These are phyloP conservation scores for Myriangium duriaei DNA, from an alignment of 2,329 filamentous ascomycete genomes.

Conservation along the genomic window DNA sequence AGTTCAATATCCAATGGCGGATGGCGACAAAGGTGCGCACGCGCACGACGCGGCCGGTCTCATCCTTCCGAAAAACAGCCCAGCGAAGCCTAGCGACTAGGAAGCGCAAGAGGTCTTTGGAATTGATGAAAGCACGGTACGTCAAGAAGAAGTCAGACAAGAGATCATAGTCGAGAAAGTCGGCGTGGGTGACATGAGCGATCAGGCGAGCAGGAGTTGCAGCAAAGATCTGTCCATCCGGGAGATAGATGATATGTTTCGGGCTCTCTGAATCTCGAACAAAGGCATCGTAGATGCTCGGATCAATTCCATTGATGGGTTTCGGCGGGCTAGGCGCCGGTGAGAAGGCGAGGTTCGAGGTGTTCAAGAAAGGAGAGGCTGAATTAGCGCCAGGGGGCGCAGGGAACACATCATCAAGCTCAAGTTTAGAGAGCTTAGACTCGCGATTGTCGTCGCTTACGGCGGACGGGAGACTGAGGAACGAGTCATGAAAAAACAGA, in stretches of 20 bases:
- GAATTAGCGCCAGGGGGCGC: conserved; percentile 22
- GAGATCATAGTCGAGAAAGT: conserved; percentile 90
- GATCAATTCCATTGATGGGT: conserved; percentile 22
- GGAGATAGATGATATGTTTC: conserved; percentile 69
- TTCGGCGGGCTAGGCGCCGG: conserved; percentile 10
- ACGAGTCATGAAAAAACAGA: conserved; percentile 67
- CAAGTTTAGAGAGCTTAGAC: conserved; percentile 41
- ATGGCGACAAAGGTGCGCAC: conserved; percentile 92
- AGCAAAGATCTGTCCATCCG: conserved; percentile 63
- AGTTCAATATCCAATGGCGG: conserved; percentile 95
- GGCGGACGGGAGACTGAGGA: conserved; percentile 54
- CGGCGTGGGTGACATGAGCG: conserved; percentile 90
- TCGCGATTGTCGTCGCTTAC: conserved; percentile 54
- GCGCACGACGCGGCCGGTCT: conserved; percentile 83
- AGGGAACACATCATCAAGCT: conserved; percentile 31
- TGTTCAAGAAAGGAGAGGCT: conserved; percentile 6
- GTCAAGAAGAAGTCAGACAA: conserved; percentile 97
- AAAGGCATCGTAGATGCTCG: conserved; percentile 70
- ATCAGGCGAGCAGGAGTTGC: conserved; percentile 85
- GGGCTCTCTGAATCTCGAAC: conserved; percentile 73
- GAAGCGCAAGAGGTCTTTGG: conserved; percentile 65
- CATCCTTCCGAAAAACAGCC: conserved; percentile 69
- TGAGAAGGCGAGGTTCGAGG: background rate
- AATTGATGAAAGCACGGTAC: conserved; percentile 73
- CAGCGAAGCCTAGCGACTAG: conserved; percentile 75